Percentiles rank a stretch among this genome's conserved stretches.
phyloP scores from a whole-genome alignment of 1,139 yeast genomes.

The Blastobotrys capitulatus region DNA sequence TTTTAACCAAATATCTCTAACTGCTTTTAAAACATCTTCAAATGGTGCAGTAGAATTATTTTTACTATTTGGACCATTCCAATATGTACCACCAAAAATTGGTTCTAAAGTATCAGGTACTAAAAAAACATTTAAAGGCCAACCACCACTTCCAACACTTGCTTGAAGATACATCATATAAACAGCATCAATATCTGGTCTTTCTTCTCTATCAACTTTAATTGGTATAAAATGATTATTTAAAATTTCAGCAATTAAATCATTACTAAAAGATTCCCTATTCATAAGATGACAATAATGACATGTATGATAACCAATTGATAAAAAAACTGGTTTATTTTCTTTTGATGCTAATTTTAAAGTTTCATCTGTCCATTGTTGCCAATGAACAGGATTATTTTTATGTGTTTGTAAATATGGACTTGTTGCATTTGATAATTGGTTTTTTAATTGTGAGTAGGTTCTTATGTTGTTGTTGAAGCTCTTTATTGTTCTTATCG shows the following conservation, averaged over 20 bases:
- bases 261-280: constrained; percentile 31
- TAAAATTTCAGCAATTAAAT: constrained; percentile 29
- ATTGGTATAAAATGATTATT: constrained; percentile 34
- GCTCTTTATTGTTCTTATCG: not conserved
- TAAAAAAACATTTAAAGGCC: constrained; percentile 39
- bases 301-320: constrained; percentile 37
- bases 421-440: constrained; percentile 24
- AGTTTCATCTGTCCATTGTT: constrained; percentile 33
- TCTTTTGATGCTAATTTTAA: constrained; percentile 29
- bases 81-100: constrained; percentile 37
- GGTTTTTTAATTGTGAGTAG: constrained; percentile 19
- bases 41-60: constrained; percentile 22
- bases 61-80: constrained; percentile 33
- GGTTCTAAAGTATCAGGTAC: constrained; percentile 35
- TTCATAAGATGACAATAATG: constrained; percentile 39
- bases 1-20: constrained; percentile 27
- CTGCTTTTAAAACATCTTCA: constrained; percentile 27
- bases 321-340: constrained; percentile 34
- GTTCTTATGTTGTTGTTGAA: not conserved
- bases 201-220: constrained; percentile 37
- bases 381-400: constrained; percentile 36
- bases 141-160: constrained; percentile 37
- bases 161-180: constrained; percentile 38
- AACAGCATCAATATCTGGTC: constrained; percentile 37
- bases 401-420: constrained; percentile 29